Evolutionary conservation across 345 rosid genomes (phyloP), one percentile per base, ranked within the genome.

Genomic region (Lepidium didymum): DNA sequence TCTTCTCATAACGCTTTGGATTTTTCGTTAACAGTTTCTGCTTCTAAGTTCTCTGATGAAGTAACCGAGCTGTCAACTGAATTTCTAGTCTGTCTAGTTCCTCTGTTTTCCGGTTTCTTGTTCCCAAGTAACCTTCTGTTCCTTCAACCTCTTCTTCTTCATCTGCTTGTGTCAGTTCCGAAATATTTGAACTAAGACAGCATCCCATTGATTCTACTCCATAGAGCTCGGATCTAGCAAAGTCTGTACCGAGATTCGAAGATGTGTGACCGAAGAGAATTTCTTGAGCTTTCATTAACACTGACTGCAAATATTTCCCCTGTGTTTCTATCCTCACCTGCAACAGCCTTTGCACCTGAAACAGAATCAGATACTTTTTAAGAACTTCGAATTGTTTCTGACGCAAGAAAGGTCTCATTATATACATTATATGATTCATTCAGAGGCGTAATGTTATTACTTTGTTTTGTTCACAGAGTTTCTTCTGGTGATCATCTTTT

Each of bases 251-350:
- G 35, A 79, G 72, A 58, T 25, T 60, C 31, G 82, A 82, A 49
- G 81, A 72, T 58, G 44, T 73, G 64, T 84, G 83, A 23, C 87
- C 88, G 7, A 86, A 64, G 46, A 90, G 85, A 31, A 86, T 89
- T 72, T 90, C 92, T 61, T 88, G 86, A 8, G 95, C 95, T 77
- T 90, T 88, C 76, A 84, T 85, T 40, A 88, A 74, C 67, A 90
- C 87, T 31, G 92, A 71, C 49, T 88, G 83, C 33, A 90, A 76
- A 74, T 90, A 90, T 72, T 81, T 90, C 40, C 89, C 92, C 60
- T 90, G 95, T 43, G 95, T 86, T 69, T 90, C 95, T 9, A 83
- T 86, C 8, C 88, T 84, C 46, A 87, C 83, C 68, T 90, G 97
- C 53, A 90, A 70, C 62, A 83, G 80, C 51, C 85, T 77, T 62